Evolutionary conservation across 768 basidiomycete genomes (phyloP), one percentile per base, ranked within the genome.

Genomic region (Pholiota microspora): DNA sequence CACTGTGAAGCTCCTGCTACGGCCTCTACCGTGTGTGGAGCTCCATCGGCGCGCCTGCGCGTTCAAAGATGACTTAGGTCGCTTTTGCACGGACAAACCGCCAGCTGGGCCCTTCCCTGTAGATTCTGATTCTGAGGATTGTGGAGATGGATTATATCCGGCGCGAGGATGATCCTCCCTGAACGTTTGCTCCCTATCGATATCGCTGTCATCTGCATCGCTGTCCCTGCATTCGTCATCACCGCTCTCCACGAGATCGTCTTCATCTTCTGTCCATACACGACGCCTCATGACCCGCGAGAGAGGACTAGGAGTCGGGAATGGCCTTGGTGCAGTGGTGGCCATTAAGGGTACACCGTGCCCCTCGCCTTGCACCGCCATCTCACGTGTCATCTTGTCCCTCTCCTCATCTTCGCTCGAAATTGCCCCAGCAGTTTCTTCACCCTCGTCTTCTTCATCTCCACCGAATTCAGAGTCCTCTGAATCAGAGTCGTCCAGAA

Each of bases 401-500:
- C n/a, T n/a, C 21, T 67, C 34, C 56, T 79, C 72, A 50, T 76
- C 70, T 44, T 72, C 74, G 60, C 73, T 73, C 7, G 65, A 73
- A 45, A 62, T 64, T 4, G 59, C 65, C 50, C 57, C 62, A 34
- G 62, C 65, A 42, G 59, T 63, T 31, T 64, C 64, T 9, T 63
- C 60, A 12, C 61, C 64, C 34, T 61, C 69, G 48, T 56, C 69
- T 49, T 58, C 63, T 21, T 69, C 71, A n/a, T 62, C 62, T 8
- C 68, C 72, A 25, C 69, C 76, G 6, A 45, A 46, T 66, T 69
- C 36, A 64, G 74, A 54, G 67, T 77, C 57, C 1, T 79, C 80
- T 1, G 88, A 88, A 69, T 90, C 89, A 0, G 88, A 90, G 62
- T 90, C 88, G 54, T 88, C 86, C 3, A 92, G 69, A 1, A 85